phyloP scores from a whole-genome alignment of 345 rosid genomes.

The Sonneratia alba region DNA sequence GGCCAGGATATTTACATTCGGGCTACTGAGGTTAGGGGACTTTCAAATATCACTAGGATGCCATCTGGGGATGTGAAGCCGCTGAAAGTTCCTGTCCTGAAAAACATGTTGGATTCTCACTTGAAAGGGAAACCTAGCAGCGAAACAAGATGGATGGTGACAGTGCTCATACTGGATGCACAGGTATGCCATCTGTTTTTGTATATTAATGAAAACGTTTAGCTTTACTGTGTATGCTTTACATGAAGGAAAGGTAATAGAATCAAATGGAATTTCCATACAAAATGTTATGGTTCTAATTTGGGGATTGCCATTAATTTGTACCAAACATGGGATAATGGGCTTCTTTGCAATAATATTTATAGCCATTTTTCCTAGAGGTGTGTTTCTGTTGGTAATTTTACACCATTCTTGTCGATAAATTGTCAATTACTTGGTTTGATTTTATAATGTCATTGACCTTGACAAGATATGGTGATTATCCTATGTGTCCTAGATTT shows the following conservation, averaged over 20 bases:
- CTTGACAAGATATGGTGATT: neutral
- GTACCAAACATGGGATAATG: neutral
- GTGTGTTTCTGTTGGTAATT: neutral
- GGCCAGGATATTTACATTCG: conserved; percentile 88
- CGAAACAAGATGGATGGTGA: conserved; percentile 55
- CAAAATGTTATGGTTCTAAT: neutral
- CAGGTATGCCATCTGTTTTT: conserved; percentile 30
- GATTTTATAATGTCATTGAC: neutral
- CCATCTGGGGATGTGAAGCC: conserved; percentile 86
- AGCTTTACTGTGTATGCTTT: neutral
- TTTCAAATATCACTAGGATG: conserved; percentile 52
- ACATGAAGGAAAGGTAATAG: neutral
- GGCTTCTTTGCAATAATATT: neutral
- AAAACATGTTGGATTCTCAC: conserved; percentile 85
- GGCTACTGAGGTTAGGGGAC: conserved; percentile 53
- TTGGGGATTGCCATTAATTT: neutral
- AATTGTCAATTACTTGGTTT: neutral
- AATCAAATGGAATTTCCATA: neutral
- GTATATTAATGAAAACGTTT: too few relatives aligned
- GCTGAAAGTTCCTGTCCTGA: conserved; percentile 78
- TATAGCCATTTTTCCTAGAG: neutral
- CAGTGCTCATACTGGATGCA: conserved; percentile 62
- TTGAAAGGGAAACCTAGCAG: conserved; percentile 39
- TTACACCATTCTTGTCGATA: neutral
- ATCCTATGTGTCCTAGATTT: neutral